phyloP scores from a whole-genome alignment of 2,329 filamentous ascomycete species.

The Fusarium tjaetaba region DNA sequence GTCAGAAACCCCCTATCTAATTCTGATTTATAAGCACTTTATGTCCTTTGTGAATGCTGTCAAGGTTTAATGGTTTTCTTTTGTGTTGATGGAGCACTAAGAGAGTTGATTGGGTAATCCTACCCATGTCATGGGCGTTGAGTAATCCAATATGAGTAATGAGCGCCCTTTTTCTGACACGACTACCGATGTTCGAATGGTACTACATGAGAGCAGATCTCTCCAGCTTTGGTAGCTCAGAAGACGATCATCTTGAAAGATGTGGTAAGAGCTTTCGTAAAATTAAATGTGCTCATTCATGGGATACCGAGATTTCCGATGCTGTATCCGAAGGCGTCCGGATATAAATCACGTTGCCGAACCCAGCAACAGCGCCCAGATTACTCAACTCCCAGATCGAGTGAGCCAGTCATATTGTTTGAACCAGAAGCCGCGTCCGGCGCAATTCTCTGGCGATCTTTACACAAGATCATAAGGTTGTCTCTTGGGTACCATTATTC shows the following conservation, averaged over 20 bases:
- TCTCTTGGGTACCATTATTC: rapidly evolving
- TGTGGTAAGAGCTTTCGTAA: rapidly evolving
- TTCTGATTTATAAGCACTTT: neutral
- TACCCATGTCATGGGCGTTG: neutral
- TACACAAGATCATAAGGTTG: neutral
- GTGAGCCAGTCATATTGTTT: rapidly evolving
- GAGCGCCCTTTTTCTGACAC: neutral
- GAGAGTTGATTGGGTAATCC: neutral
- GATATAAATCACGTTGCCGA: neutral
- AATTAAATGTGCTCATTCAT: no score
- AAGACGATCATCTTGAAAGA: neutral
- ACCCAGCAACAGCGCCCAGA: no score
- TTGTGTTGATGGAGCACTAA: rapidly evolving
- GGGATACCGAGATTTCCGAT: neutral
- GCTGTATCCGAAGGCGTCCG: neutral
- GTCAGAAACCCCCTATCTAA: no score
- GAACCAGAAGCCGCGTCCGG: rapidly evolving
- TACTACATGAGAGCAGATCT: no score
- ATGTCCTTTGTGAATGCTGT: rapidly evolving
- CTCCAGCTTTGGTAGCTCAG: neutral
- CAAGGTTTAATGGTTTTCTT: rapidly evolving
- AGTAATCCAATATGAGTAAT: neutral
- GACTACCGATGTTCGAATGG: no score
- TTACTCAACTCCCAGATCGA: neutral
- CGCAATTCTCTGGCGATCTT: rapidly evolving